Evolutionary conservation across 208 protist species (phyloP).

Genomic region (Porcisia hertigi): DNA sequence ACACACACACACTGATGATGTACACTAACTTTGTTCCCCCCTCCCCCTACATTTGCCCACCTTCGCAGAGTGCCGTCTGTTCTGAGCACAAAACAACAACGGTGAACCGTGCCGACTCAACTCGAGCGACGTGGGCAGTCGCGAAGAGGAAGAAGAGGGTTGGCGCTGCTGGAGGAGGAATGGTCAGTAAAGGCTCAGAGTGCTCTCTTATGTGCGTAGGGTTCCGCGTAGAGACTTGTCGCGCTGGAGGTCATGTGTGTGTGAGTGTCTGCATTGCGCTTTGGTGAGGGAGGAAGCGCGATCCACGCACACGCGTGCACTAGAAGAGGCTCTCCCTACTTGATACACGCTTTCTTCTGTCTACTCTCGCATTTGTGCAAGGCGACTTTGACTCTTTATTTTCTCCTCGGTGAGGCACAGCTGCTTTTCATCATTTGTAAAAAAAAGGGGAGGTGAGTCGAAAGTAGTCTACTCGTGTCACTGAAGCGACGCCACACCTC

Average conservation of each 20-base stretch:
- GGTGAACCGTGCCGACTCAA: background rate
- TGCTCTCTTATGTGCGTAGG: background rate
- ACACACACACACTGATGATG: constrained; percentile 4
- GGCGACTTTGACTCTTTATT: background rate
- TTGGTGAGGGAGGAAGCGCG: background rate
- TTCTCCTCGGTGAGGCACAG: background rate
- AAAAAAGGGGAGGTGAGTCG: background rate
- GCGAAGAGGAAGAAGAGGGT: background rate
- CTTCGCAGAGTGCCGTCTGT: background rate
- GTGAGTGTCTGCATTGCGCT: background rate
- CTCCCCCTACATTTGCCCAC: background rate
- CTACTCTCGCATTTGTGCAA: background rate
- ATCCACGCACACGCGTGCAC: background rate
- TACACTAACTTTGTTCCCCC: constrained; percentile 1
- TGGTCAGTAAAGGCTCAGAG: background rate
- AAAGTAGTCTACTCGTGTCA: background rate
- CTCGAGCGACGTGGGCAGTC: background rate
- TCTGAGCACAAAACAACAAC: background rate
- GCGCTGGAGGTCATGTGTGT: background rate
- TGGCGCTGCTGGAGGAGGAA: background rate
- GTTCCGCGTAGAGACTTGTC: background rate
- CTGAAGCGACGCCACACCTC: background rate
- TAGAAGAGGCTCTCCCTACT: background rate
- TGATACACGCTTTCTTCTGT: background rate
- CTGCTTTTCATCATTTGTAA: background rate